Base-by-base conservation (phyloP, 768 basidiomycete species). In the Lentinula sp. region DNA sequence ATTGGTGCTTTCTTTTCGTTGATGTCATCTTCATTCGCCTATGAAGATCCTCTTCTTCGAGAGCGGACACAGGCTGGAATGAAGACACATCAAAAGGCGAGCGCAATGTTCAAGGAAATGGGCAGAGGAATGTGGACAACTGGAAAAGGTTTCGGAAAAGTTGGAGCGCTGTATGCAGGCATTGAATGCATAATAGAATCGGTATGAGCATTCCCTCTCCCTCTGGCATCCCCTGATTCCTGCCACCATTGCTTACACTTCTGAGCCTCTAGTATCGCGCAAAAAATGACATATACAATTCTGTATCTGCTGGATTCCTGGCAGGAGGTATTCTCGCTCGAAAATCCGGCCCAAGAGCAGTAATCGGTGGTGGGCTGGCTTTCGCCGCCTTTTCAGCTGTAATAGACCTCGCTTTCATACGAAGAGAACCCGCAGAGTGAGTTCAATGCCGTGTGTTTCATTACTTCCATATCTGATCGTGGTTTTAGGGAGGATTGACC, bases 141-240 rank as follows among this genome's bases (percentile, higher is more conserved):
- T 53, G 95, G 96, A 18, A 95, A 89, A 72, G 89, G 93, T 0
- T 98, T 98, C 68, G 95, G 87, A 0, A 95, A 94, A 77, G 93
- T 98, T 50, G 96, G 94, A 16, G 92, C 92, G 11, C 69, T 98
- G 48, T 98, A 92, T 71, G 89, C 94, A n/a, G 95, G 95, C 31
- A 86, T 93, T 7, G 96, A 98, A 75, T 98, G 96, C 67, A 87
- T 93, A 60, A 89, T 98, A 59, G 96, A 98, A 76, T 91, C 88
- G 65, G 95, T 91, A 73, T 70, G 94, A 86, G 34, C 50, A 40
- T 54, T 28, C 32, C 49, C 11, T 58, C 37, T 39, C 13, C 18
- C 11, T 13, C 10, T 16, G 34, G 28, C 31, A 53, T 57, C 55
- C 62, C 32, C 54, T 34, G 35, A 49, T 39, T 8, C 40, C 46